Conservation (phyloP, 2,329 filamentous ascomycete species). For the Aspergillus jensenii region DNA sequence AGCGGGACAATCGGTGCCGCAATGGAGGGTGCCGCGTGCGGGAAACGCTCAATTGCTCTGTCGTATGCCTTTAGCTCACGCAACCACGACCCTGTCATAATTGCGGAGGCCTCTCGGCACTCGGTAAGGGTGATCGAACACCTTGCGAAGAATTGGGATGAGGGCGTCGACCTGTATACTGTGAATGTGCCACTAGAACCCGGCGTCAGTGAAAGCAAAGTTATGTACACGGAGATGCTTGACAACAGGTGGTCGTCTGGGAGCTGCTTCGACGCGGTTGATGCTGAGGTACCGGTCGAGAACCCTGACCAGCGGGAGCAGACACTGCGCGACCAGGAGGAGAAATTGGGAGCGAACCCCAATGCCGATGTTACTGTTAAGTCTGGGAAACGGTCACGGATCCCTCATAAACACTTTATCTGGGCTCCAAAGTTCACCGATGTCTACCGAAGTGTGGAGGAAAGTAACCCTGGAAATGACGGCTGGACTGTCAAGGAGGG, state of each 20-base stretch:
- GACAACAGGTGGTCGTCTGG: constrained; percentile 88
- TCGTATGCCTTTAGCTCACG: constrained; percentile 87
- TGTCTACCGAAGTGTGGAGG: constrained; percentile 83
- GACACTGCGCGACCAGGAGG: constrained; percentile 67
- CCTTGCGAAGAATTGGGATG: constrained; percentile 71
- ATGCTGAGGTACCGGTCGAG: constrained; percentile 60
- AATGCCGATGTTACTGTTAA: constrained; percentile 21
- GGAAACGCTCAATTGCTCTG: constrained; percentile 72
- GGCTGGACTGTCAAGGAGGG: constrained; percentile 90
- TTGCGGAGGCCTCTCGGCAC: constrained; percentile 72
- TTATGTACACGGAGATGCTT: constrained; percentile 81
- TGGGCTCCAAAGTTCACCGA: constrained; percentile 88
- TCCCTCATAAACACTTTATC: constrained; percentile 86
- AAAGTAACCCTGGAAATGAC: constrained; percentile 77
- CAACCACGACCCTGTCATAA: constrained; percentile 79
- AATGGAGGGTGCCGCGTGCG: constrained; percentile 73
- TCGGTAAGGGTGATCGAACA: constrained; percentile 77
- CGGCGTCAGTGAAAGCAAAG: constrained; percentile 68
- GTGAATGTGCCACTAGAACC: constrained; percentile 87
- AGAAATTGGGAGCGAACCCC: constrained; percentile 34
- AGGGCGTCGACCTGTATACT: constrained; percentile 78
- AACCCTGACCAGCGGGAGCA: constrained; percentile 67
- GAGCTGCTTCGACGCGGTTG: constrained; percentile 81
- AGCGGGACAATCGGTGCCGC: constrained; percentile 77
- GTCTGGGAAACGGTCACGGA: constrained; percentile 44